Evolutionary conservation across 2,329 filamentous ascomycete species (phyloP).

Genomic region (Endocalyx cinctus): DNA sequence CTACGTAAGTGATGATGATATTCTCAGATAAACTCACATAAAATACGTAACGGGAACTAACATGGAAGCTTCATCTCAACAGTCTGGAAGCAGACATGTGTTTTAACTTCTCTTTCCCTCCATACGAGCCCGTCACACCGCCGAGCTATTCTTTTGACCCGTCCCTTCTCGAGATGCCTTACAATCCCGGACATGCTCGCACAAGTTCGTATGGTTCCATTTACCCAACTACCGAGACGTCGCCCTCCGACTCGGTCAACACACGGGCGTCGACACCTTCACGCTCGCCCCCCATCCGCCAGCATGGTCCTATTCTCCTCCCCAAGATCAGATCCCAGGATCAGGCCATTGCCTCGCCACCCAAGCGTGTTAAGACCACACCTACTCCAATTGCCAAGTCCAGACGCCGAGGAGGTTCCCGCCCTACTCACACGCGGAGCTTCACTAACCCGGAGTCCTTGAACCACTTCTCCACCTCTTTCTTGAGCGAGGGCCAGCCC

Average conservation of each 20-base stretch:
- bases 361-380: slow-evolving; percentile 55
- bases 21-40: too few species aligned
- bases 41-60: too few species aligned
- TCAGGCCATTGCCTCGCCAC: slow-evolving; percentile 59
- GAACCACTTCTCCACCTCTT: slow-evolving; percentile 36
- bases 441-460: slow-evolving; percentile 57
- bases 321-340: slow-evolving; percentile 86
- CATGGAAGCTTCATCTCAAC: too few species aligned
- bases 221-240: slow-evolving; percentile 62
- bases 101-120: slow-evolving; percentile 57
- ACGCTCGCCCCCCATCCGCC: slow-evolving; percentile 62
- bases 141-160: slow-evolving; percentile 53
- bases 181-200: slow-evolving; percentile 52
- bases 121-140: slow-evolving; percentile 46
- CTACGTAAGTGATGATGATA: slow-evolving; percentile 38
- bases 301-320: slow-evolving; percentile 74
- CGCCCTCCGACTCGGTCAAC: slow-evolving; percentile 59
- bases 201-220: slow-evolving; percentile 62
- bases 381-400: slow-evolving; percentile 35
- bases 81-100: slow-evolving; percentile 60
- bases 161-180: slow-evolving; percentile 52
- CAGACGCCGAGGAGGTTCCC: slow-evolving; percentile 29
- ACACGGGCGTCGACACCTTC: slow-evolving; percentile 66
- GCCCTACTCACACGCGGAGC: slow-evolving; percentile 50
- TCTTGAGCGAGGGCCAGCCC: slow-evolving; percentile 31